phyloP scores from a whole-genome alignment of 1,284 basidiomycete genomes.

The Agaricales sp. region DNA sequence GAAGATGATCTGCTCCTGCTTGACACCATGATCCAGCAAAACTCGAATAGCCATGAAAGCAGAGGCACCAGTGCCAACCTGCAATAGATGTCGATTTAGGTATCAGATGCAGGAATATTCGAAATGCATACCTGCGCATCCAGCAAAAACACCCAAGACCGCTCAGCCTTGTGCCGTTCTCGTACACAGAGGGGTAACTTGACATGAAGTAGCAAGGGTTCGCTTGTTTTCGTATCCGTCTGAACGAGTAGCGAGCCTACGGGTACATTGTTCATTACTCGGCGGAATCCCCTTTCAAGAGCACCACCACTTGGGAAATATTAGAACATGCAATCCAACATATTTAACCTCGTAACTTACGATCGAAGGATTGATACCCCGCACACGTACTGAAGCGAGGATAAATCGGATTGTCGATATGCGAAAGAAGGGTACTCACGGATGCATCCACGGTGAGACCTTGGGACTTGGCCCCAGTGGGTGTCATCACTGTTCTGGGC shows the following conservation, averaged over 20 bases:
- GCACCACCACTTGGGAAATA: constrained; percentile 61
- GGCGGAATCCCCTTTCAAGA: constrained; percentile 81
- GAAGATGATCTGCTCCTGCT: constrained; percentile 76
- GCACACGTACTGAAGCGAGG: constrained; percentile 44
- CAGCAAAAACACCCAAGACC: constrained; percentile 82
- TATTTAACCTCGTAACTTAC: constrained; percentile 30
- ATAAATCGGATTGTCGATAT: constrained; percentile 7
- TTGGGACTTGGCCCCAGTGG: constrained; percentile 50
- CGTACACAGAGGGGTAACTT: constrained; percentile 72
- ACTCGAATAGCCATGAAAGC: constrained; percentile 97
- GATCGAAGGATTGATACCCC: constrained; percentile 82
- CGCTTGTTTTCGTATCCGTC: constrained; percentile 76
- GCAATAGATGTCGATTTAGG: too few species aligned
- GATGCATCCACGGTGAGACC: constrained; percentile 21
- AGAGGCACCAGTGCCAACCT: constrained; percentile 93
- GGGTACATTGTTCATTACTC: constrained; percentile 82
- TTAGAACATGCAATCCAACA: too few species aligned
- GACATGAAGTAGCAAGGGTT: constrained; percentile 80
- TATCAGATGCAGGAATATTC: not conserved
- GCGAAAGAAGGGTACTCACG: constrained; percentile 5
- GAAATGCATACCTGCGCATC: constrained; percentile 71
- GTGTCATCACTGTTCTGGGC: constrained; percentile 58
- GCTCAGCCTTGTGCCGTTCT: constrained; percentile 46
- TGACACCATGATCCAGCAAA: constrained; percentile 90
- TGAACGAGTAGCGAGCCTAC: constrained; percentile 90